A percentile compares a stretch with the other conserved stretches of the same genome.
Conservation (phyloP, 108 stramenopile species). For the Pelagomonas calceolata region DNA sequence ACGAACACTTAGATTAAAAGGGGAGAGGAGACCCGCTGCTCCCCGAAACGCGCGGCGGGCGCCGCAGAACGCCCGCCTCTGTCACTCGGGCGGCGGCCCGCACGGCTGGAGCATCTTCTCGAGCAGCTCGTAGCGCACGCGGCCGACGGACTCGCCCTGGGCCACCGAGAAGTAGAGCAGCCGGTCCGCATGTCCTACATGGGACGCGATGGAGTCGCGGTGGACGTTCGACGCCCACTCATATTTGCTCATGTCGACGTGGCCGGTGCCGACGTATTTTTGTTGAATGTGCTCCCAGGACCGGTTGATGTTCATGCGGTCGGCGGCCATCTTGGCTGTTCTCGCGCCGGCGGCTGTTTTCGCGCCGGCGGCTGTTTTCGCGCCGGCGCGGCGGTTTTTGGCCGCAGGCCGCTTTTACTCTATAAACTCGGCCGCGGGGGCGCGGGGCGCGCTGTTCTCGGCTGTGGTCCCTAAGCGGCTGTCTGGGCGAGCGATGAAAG, state of each 20-base stretch:
- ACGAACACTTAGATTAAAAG: too few species aligned
- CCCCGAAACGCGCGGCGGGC: too few species aligned
- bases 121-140: slow-evolving; percentile 70
- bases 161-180: slow-evolving; percentile 85
- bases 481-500: too few species aligned
- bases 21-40: too few species aligned
- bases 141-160: slow-evolving; percentile 83
- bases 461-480: too few species aligned
- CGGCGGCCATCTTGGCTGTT: slow-evolving; percentile 28
- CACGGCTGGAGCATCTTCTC: slow-evolving; percentile 66
- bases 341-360: too few species aligned
- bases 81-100: slow-evolving; percentile 45
- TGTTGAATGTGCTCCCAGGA: slow-evolving; percentile 42
- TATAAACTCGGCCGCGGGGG: too few species aligned
- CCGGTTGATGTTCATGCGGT: slow-evolving; percentile 37
- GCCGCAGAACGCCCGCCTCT: too few species aligned
- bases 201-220: slow-evolving; percentile 87
- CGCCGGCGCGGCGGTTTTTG: too few species aligned
- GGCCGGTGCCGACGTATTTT: slow-evolving; percentile 51
- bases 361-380: too few species aligned
- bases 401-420: too few species aligned
- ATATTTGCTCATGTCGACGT: slow-evolving; percentile 44
- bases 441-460: too few species aligned
- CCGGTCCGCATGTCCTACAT: slow-evolving; percentile 90
- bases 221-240: slow-evolving; percentile 96